These are phyloP conservation scores for Wickerhamiella pararugosa DNA, from an alignment of 1,139 yeast species.

Conservation along the genomic window DNA sequence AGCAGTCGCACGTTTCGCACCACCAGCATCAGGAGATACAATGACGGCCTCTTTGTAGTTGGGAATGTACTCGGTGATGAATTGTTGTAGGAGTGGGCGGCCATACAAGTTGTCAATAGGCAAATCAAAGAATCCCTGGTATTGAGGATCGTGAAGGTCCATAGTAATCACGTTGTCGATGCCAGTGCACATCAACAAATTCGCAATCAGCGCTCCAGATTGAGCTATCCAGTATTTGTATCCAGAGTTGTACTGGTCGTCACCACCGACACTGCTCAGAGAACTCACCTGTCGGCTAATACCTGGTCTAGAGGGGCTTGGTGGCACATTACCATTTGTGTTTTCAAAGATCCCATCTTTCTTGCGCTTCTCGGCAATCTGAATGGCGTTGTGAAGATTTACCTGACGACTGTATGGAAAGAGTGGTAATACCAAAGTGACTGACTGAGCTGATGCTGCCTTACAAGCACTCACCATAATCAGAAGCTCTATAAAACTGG, in stretches of 20 bases:
- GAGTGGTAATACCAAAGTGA: conserved; percentile 86
- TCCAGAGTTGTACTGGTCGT: conserved; percentile 35
- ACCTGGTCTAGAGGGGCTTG: conserved; percentile 5
- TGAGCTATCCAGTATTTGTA: conserved; percentile 94
- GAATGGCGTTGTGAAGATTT: conserved; percentile 71
- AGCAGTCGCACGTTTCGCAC: conserved; percentile 90
- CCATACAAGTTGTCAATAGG: conserved; percentile 88
- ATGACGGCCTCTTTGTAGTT: conserved; percentile 65
- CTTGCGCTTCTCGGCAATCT: conserved; percentile 44
- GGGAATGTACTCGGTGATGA: conserved; percentile 59
- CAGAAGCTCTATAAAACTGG: conserved; percentile 72
- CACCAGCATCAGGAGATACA: conserved; percentile 95
- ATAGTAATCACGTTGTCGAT: conserved; percentile 93
- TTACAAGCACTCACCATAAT: conserved; percentile 90
- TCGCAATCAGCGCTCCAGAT: conserved; percentile 85
- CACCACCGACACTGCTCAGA: neutral
- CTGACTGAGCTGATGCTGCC: conserved; percentile 84
- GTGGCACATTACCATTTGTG: conserved; percentile 1
- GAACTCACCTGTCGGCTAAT: conserved; percentile 1
- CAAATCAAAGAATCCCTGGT: conserved; percentile 83
- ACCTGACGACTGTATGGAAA: conserved; percentile 96
- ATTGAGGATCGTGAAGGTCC: conserved; percentile 95
- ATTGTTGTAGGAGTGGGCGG: conserved; percentile 69
- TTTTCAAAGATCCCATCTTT: conserved; percentile 15
- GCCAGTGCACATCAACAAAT: conserved; percentile 79